Conservation (phyloP, 352 stramenopile species). For the Phytopythium chamaehyphon region DNA sequence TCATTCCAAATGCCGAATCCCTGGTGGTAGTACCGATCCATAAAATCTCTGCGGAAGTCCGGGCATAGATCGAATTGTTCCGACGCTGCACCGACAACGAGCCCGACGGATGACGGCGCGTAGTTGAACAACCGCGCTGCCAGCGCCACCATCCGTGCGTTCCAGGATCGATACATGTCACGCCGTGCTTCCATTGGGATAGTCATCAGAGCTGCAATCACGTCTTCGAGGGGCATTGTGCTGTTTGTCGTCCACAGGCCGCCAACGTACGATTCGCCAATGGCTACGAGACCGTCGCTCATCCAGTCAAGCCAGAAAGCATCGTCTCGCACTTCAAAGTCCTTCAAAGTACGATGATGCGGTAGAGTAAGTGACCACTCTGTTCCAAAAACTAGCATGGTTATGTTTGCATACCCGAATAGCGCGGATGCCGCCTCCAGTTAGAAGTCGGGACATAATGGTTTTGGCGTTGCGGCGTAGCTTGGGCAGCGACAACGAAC, state of each 20-base stretch:
- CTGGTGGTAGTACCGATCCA: conserved; percentile 75
- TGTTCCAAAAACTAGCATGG: no score
- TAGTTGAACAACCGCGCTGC: conserved; percentile 78
- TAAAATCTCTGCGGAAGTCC: conserved; percentile 63
- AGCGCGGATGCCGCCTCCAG: conserved; percentile 51
- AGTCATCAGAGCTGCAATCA: conserved; percentile 71
- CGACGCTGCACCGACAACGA: conserved; percentile 60
- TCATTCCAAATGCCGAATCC: conserved; percentile 72
- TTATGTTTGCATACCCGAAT: conserved; percentile 30
- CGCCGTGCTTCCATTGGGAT: conserved; percentile 78
- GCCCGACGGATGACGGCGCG: conserved; percentile 54
- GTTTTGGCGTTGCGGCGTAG: conserved; percentile 57
- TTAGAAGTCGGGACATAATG: conserved; percentile 73
- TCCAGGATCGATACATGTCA: conserved; percentile 87
- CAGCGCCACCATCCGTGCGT: conserved; percentile 64
- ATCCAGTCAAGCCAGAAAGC: conserved; percentile 88
- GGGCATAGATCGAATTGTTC: conserved; percentile 77
- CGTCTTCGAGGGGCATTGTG: conserved; percentile 53
- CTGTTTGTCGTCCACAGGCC: conserved; percentile 65
- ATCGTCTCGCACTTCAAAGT: conserved; percentile 75
- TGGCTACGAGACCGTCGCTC: conserved; percentile 76
- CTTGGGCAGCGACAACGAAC: conserved; percentile 70
- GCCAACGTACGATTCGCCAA: conserved; percentile 78
- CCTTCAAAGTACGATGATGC: conserved; percentile 20
- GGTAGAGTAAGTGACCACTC: no score